These are phyloP conservation scores for Phytophthora litchii DNA, from an alignment of 352 stramenopile species.

Conservation along the genomic window DNA sequence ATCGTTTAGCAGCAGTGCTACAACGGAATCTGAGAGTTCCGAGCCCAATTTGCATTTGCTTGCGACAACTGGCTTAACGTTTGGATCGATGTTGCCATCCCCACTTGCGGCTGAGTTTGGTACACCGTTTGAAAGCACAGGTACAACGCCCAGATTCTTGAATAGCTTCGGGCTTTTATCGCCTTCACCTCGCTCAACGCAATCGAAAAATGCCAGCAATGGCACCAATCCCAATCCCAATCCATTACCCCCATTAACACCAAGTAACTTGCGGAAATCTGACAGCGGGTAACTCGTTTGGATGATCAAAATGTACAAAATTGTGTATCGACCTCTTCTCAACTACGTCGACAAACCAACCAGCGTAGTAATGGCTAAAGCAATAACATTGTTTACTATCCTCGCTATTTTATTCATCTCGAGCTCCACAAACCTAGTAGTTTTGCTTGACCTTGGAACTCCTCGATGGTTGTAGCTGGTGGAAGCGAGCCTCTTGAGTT, in stretches of 20 bases:
- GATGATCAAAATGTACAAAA: conserved; percentile 23
- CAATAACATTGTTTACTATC: conserved; percentile 3
- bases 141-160: conserved; percentile 23
- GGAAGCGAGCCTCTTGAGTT: background rate
- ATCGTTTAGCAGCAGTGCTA: conserved; percentile 25
- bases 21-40: conserved; percentile 9
- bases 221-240: background rate
- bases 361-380: conserved; percentile 11
- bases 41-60: conserved; percentile 38
- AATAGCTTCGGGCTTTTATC: conserved; percentile 24
- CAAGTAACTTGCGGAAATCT: conserved; percentile 6
- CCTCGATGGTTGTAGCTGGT: conserved; percentile 29
- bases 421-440: conserved; percentile 56
- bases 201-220: conserved; percentile 18
- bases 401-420: background rate
- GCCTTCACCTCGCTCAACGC: conserved; percentile 13
- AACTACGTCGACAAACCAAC: conserved; percentile 1
- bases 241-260: conserved; percentile 21
- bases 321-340: background rate
- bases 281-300: conserved; percentile 16
- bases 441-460: conserved; percentile 47
- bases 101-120: conserved; percentile 22
- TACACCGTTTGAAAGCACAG: conserved; percentile 18
- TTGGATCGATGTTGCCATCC: conserved; percentile 33
- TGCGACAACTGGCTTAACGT: conserved; percentile 31